These are phyloP conservation scores for Phytopythium sindhum DNA, from an alignment of 352 stramenopile species.

Conservation along the genomic window DNA sequence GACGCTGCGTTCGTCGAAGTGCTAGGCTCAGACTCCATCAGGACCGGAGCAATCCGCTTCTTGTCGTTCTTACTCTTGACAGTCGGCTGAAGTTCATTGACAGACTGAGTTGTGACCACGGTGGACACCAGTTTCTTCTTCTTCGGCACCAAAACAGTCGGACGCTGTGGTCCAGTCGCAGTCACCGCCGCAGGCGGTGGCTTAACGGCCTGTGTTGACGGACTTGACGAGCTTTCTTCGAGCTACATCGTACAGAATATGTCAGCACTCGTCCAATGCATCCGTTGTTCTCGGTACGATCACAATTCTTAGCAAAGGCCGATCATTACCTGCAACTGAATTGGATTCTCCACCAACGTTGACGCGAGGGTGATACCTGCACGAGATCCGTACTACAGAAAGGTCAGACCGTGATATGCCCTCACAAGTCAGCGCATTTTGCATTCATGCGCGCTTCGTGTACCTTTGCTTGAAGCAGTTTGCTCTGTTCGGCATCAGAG, in stretches of 20 bases:
- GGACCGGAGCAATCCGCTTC: conserved; percentile 59
- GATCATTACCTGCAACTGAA: conserved; percentile 61
- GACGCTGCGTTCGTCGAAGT: conserved; percentile 42
- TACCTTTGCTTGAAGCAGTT: conserved; percentile 77
- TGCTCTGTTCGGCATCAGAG: conserved; percentile 70
- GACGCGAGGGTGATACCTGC: conserved; percentile 77
- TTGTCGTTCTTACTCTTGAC: conserved; percentile 51
- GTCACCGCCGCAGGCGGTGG: conserved; percentile 6
- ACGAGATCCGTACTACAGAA: conserved; percentile 68
- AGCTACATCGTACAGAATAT: conserved; percentile 27
- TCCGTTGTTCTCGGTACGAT: neutral
- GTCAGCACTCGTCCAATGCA: neutral
- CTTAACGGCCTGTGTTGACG: conserved; percentile 11
- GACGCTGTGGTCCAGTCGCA: conserved; percentile 14
- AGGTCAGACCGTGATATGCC: neutral
- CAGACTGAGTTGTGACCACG: conserved; percentile 2
- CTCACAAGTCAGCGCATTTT: neutral
- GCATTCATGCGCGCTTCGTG: neutral
- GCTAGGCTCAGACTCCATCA: conserved; percentile 21
- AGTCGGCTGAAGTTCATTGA: conserved; percentile 12
- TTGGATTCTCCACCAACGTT: conserved; percentile 75
- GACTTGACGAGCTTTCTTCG: conserved; percentile 51
- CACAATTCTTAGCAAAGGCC: neutral
- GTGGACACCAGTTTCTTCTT: conserved; percentile 25
- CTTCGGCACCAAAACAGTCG: conserved; percentile 62